Conservation (phyloP, 371 early-diverging fungal species). For the Actinomortierella wolfii region DNA sequence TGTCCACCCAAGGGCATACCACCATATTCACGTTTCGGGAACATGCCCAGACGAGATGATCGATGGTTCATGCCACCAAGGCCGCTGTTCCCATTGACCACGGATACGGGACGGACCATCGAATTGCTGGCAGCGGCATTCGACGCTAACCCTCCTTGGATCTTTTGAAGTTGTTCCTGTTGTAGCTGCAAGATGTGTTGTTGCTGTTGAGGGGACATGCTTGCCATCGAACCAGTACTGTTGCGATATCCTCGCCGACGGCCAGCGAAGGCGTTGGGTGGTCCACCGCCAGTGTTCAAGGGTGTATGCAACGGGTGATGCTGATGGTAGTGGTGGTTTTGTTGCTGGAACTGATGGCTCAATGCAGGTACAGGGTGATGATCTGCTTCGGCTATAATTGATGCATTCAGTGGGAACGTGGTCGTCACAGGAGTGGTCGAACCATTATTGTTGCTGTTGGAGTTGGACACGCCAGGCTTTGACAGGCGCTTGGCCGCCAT, state of each 20-base stretch:
- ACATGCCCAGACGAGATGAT: slow-evolving; percentile 16
- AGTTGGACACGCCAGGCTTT: slow-evolving; percentile 24
- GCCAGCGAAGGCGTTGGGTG: slow-evolving; percentile 43
- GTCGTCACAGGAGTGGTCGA: not conserved
- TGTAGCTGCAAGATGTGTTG: slow-evolving; percentile 34
- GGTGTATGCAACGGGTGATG: not conserved
- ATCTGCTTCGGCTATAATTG: too few species aligned
- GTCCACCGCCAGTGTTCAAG: slow-evolving; percentile 7
- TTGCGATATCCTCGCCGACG: slow-evolving; percentile 42
- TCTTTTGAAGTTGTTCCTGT: slow-evolving; percentile 28
- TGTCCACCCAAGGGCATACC: slow-evolving; percentile 27
- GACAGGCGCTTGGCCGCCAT: slow-evolving; percentile 43
- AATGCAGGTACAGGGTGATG: too few species aligned
- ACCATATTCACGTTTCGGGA: slow-evolving; percentile 36
- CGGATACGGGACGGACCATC: slow-evolving; percentile 7
- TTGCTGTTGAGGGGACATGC: slow-evolving; percentile 40
- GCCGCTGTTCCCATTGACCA: too few species aligned
- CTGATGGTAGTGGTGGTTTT: too few species aligned
- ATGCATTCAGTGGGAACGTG: too few species aligned
- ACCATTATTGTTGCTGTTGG: not conserved
- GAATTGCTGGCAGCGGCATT: slow-evolving; percentile 1
- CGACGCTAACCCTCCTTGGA: slow-evolving; percentile 18
- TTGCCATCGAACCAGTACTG: slow-evolving; percentile 46
- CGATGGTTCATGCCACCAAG: slow-evolving; percentile 36
- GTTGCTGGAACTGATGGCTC: too few species aligned